phyloP scores from a whole-genome alignment of 2,329 filamentous ascomycete genomes.

The Aureobasidium sp. region DNA sequence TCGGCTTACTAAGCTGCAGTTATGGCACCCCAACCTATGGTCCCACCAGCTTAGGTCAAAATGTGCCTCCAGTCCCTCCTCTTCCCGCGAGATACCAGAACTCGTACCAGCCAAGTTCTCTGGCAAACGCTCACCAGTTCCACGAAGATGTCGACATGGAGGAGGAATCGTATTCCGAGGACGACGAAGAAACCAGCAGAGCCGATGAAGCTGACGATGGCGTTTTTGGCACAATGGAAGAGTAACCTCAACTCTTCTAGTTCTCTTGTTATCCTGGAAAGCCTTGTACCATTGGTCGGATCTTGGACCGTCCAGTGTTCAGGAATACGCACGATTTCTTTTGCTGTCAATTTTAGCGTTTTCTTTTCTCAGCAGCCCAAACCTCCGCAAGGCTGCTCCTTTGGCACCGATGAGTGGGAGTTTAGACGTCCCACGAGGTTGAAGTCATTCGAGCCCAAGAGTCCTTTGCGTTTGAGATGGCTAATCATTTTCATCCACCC shows the following conservation, averaged over 20 bases:
- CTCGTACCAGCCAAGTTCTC: slow-evolving; percentile 20
- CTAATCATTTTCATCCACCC: neutral
- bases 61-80: slow-evolving; percentile 81
- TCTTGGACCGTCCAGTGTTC: slow-evolving; percentile 5
- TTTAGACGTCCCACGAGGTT: slow-evolving; percentile 18
- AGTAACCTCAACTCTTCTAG: slow-evolving; percentile 42
- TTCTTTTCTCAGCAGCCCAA: neutral
- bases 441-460: slow-evolving; percentile 18
- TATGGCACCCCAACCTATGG: slow-evolving; percentile 71
- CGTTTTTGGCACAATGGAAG: slow-evolving; percentile 95
- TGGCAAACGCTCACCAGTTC: slow-evolving; percentile 18
- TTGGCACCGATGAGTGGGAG: slow-evolving; percentile 36
- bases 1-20: slow-evolving; percentile 84
- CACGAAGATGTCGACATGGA: slow-evolving; percentile 43
- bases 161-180: slow-evolving; percentile 35
- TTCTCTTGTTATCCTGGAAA: neutral
- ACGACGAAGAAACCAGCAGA: slow-evolving; percentile 44
- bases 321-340: slow-evolving; percentile 2
- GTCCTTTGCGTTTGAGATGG: slow-evolving; percentile 19
- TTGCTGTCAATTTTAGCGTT: slow-evolving; percentile 4
- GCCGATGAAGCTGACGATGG: slow-evolving; percentile 88
- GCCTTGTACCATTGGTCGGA: neutral
- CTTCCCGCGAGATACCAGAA: slow-evolving; percentile 73
- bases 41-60: slow-evolving; percentile 55
- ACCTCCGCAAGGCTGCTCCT: slow-evolving; percentile 27